Evolutionary conservation across 139 green algal species (phyloP).

Genomic region (Pleodorina starrii): DNA sequence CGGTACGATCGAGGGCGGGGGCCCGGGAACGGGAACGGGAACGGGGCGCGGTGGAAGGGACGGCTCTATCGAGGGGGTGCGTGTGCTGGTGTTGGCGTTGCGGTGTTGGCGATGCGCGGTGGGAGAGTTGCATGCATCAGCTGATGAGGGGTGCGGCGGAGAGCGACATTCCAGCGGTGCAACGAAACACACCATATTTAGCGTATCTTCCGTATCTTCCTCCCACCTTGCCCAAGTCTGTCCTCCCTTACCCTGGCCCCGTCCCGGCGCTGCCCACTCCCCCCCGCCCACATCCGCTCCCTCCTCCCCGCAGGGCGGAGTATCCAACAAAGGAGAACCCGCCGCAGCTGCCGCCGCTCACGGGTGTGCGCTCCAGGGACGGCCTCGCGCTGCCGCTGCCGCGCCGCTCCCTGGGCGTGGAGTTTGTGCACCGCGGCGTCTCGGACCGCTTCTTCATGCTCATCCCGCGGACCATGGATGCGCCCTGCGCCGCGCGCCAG

Average conservation of each 20-base stretch:
- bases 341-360: constrained; percentile 46
- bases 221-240: not conserved
- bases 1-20: too few species aligned
- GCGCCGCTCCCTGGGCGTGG: constrained; percentile 64
- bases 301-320: constrained; percentile 31
- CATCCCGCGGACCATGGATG: constrained; percentile 50
- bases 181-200: too few species aligned
- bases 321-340: constrained; percentile 54
- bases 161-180: too few species aligned
- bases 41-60: too few species aligned
- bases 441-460: constrained; percentile 62
- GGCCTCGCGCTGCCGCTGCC: constrained; percentile 64
- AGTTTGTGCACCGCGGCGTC: constrained; percentile 58
- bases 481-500: constrained; percentile 56
- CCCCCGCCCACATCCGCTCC: not conserved
- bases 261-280: too few species aligned
- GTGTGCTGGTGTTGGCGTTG: too few species aligned
- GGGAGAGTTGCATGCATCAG: too few species aligned
- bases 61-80: too few species aligned
- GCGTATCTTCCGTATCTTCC: not conserved
- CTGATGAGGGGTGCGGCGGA: too few species aligned
- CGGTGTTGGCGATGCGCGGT: too few species aligned
- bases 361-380: constrained; percentile 17
- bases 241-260: too few species aligned
- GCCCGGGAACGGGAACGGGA: too few species aligned